phyloP scores from a whole-genome alignment of 2,329 filamentous ascomycete genomes.

The Pseudopithomyces maydicus region DNA sequence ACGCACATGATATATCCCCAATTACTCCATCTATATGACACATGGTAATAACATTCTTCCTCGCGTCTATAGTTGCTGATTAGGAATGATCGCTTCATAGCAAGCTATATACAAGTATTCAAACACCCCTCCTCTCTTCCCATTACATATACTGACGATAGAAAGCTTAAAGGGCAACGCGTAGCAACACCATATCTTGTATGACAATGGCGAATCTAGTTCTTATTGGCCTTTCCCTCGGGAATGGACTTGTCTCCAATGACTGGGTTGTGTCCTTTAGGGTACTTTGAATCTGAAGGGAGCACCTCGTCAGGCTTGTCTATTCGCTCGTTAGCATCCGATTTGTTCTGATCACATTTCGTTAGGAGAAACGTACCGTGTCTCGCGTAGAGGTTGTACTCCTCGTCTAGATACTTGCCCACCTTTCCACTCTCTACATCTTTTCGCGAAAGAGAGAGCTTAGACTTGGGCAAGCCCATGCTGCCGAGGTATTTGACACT shows the following conservation, averaged over 20 bases:
- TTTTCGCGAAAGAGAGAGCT: conserved; percentile 59
- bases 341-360: neutral
- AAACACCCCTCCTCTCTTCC: too few relatives aligned
- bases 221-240: neutral
- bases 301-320: conserved; percentile 61
- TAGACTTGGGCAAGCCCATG: conserved; percentile 65
- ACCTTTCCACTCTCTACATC: conserved; percentile 62
- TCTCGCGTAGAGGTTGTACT: conserved; percentile 55
- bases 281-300: conserved; percentile 54
- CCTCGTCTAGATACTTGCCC: conserved; percentile 52
- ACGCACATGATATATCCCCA: too few relatives aligned
- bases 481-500: conserved; percentile 62
- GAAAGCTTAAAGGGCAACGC: too few relatives aligned
- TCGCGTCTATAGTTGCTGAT: too few relatives aligned
- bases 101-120: too few relatives aligned
- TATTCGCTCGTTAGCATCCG: conserved; percentile 25
- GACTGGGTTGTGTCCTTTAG: conserved; percentile 51
- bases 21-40: too few relatives aligned
- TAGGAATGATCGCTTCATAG: too few relatives aligned
- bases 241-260: conserved; percentile 47
- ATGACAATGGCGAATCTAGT: neutral
- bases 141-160: too few relatives aligned
- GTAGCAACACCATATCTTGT: too few relatives aligned
- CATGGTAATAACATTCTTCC: too few relatives aligned
- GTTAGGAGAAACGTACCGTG: conserved; percentile 48